A percentile compares a stretch with the other conserved stretches of the same genome.
These are phyloP conservation scores for Sonneratia alba DNA, from an alignment of 345 rosid species.

Conservation along the genomic window DNA sequence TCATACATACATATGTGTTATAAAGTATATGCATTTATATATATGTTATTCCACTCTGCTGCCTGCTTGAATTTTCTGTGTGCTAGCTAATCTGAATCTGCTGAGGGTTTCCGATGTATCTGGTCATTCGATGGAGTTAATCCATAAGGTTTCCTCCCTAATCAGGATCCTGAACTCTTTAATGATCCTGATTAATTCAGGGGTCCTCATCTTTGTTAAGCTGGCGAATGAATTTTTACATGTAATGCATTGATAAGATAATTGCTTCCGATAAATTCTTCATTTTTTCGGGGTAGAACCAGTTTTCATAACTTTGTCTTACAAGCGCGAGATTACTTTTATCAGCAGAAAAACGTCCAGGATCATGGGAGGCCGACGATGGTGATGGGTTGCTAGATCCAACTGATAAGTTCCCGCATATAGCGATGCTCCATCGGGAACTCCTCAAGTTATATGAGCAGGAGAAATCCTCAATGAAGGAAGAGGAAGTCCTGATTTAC, in stretches of 20 bases:
- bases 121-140: too few relatives aligned
- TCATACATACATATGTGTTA: background rate
- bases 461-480: background rate
- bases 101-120: too few relatives aligned
- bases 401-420: background rate
- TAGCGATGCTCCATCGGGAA: slow-evolving; percentile 21
- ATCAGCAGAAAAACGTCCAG: background rate
- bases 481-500: slow-evolving; percentile 21
- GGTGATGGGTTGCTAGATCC: background rate
- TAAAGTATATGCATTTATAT: background rate
- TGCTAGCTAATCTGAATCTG: too few relatives aligned
- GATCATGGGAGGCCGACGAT: background rate
- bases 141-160: too few relatives aligned
- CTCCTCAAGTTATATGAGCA: slow-evolving; percentile 10
- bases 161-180: too few relatives aligned
- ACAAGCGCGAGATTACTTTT: background rate
- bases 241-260: background rate
- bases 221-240: too few relatives aligned
- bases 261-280: too few relatives aligned
- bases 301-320: background rate
- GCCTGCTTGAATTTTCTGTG: too few relatives aligned
- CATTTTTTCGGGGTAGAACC: background rate
- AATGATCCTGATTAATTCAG: too few relatives aligned
- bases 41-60: too few relatives aligned
- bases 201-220: too few relatives aligned